Base-by-base conservation (phyloP, 768 basidiomycete species). In the Daedaleopsis nitida region DNA sequence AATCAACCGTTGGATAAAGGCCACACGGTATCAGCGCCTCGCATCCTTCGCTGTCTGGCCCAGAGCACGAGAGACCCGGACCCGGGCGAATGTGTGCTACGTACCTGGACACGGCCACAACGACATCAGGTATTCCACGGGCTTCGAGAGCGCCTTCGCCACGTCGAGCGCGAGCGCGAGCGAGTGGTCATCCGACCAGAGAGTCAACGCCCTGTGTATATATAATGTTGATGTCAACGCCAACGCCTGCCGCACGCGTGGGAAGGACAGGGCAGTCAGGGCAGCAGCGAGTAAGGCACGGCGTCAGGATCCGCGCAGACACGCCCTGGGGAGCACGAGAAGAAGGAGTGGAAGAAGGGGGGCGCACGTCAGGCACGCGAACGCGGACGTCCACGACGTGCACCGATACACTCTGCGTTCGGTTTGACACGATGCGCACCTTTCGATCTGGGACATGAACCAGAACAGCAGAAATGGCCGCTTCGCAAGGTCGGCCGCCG, bases 401-500 rank as follows among this genome's bases (percentile, higher is more conserved):
- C 13, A 42, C 39, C 50, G 16, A 34, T 27, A 32, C 50, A 52
- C 27, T 17, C 27, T 32, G 27, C 27, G 27, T 32, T 32, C 27
- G 27, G 7, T 3, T 32, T 3, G 27, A 32, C 27, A 32, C 27
- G 7, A 7, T 14, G 34, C 72, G 55, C 58, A 83, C 86, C 84
- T 80, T 68, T 76, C 78, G 55, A 90, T 81, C 72, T 89, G 87
- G 21, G 81, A 80, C 86, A 88, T 87, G 68, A 91, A 89, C 88
- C 87, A 90, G 70, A 88, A 88, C 23, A 84, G 77, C 69, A 84
- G 87, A 69, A 87, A 87, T 11, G 89, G 89, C 58, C 88, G 75
- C 16, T 81, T 76, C 3, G 83, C 75, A 23, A 91, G 72, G 35
- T 78, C 70, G 60, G 83, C 80, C 21, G 73, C 66, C 21, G 69